Evolutionary conservation across 148 eudicot genomes (phyloP).

Genomic region (Nyssa sinensis): DNA sequence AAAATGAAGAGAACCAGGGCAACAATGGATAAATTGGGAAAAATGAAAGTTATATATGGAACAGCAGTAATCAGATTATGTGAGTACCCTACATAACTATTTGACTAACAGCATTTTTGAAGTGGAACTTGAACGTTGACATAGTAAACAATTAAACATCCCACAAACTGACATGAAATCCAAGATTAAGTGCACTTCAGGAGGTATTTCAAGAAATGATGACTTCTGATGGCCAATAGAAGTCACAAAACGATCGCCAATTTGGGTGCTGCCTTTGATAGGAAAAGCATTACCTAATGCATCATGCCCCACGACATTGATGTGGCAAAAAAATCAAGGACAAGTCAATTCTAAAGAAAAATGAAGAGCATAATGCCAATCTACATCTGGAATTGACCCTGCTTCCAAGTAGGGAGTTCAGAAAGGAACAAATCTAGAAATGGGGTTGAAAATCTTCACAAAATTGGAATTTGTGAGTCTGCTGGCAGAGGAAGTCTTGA

Average conservation of each 20-base stretch:
- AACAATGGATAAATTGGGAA: no score
- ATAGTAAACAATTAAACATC: background rate
- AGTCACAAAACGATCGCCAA: no score
- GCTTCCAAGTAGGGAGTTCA: no score
- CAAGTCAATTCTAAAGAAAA: background rate
- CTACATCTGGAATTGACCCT: no score
- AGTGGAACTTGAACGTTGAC: background rate
- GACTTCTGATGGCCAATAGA: no score
- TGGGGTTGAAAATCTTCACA: background rate
- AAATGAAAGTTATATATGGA: no score
- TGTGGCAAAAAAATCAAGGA: no score
- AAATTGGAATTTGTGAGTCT: background rate
- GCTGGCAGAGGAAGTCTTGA: no score
- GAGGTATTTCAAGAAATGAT: background rate
- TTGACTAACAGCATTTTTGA: no score
- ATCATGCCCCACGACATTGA: no score
- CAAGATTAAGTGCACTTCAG: background rate
- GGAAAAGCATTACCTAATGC: no score
- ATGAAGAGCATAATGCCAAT: background rate
- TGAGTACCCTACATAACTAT: background rate
- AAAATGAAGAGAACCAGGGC: background rate
- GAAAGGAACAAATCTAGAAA: background rate
- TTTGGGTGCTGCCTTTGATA: no score
- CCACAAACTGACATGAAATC: background rate
- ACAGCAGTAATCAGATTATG: background rate